These are phyloP conservation scores for Aspergillus uvarum DNA, from an alignment of 2,329 filamentous ascomycete species.

Conservation along the genomic window DNA sequence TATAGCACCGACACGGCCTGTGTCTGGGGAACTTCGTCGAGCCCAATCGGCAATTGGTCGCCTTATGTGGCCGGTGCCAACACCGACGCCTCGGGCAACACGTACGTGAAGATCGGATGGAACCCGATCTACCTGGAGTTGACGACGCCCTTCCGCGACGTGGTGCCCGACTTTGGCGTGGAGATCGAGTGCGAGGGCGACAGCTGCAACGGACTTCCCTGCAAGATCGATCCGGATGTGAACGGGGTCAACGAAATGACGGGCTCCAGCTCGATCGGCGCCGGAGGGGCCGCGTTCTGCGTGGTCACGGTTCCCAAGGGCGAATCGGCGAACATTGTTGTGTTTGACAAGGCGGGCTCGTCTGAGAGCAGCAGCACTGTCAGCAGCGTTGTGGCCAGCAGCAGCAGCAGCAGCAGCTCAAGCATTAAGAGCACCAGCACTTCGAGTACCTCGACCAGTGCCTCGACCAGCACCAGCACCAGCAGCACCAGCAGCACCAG, in stretches of 20 bases:
- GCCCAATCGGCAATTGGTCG: constrained; percentile 72
- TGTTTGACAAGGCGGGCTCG: constrained; percentile 48
- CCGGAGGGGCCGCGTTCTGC: constrained; percentile 69
- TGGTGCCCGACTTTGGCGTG: constrained; percentile 65
- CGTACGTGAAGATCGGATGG: constrained; percentile 73
- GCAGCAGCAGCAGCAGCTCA: constrained; percentile 9
- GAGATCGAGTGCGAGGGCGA: constrained; percentile 67
- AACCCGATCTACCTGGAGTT: constrained; percentile 70
- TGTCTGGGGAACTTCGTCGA: constrained; percentile 65
- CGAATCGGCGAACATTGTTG: constrained; percentile 64
- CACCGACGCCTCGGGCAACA: constrained; percentile 62
- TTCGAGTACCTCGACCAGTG: constrained; percentile 14
- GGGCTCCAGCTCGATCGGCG: constrained; percentile 60
- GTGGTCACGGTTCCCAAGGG: constrained; percentile 73
- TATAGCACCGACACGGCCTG: constrained; percentile 61
- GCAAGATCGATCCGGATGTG: constrained; percentile 64
- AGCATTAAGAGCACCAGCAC: constrained; percentile 17
- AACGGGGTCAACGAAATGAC: constrained; percentile 59
- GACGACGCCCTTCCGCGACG: constrained; percentile 53
- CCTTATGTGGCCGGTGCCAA: constrained; percentile 77
- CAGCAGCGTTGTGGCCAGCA: constrained; percentile 9
- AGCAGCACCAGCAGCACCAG: constrained; percentile 14
- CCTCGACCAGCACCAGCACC: constrained; percentile 11
- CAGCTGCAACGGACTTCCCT: constrained; percentile 71
- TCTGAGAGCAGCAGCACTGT: constrained; percentile 11